Evolutionary conservation across 1,284 basidiomycete genomes (phyloP).

Genomic region (Exsudoporus floridanus): DNA sequence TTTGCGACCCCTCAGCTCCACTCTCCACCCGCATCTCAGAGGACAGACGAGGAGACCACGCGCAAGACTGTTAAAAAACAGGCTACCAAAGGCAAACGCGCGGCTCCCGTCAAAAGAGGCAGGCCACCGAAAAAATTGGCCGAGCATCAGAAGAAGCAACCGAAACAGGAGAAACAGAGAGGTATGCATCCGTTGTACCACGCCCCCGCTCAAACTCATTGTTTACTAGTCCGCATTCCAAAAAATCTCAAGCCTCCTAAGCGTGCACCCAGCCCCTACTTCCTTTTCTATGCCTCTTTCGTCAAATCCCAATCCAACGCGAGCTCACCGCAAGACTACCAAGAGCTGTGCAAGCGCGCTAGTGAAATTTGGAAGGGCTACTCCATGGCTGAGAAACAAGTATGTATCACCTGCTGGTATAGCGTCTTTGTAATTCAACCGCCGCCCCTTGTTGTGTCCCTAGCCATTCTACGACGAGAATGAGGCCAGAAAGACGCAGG

Average conservation of each 20-base stretch:
- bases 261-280: constrained; percentile 23
- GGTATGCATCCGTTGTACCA: neutral
- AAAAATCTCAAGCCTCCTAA: constrained; percentile 28
- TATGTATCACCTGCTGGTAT: neutral
- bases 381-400: constrained; percentile 31
- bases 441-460: neutral
- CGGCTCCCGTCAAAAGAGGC: neutral
- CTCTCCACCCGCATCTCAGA: neutral
- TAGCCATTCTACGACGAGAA: constrained; percentile 32
- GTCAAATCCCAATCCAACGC: constrained; percentile 6
- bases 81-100: neutral
- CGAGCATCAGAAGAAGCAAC: neutral
- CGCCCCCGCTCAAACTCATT: neutral
- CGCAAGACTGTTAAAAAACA: neutral
- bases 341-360: constrained; percentile 20
- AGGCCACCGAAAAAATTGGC: constrained; percentile 13
- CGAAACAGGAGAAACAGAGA: constrained; percentile 7
- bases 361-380: constrained; percentile 23
- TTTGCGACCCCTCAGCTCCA: constrained; percentile 22
- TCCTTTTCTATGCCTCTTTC: constrained; percentile 26
- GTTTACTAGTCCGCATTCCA: constrained; percentile 17
- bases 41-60: neutral
- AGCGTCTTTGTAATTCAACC: neutral
- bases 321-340: neutral
- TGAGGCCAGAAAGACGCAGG: constrained; percentile 19